Conservation (phyloP, 495 filamentous ascomycete species). For the Neurospora intermedia region DNA sequence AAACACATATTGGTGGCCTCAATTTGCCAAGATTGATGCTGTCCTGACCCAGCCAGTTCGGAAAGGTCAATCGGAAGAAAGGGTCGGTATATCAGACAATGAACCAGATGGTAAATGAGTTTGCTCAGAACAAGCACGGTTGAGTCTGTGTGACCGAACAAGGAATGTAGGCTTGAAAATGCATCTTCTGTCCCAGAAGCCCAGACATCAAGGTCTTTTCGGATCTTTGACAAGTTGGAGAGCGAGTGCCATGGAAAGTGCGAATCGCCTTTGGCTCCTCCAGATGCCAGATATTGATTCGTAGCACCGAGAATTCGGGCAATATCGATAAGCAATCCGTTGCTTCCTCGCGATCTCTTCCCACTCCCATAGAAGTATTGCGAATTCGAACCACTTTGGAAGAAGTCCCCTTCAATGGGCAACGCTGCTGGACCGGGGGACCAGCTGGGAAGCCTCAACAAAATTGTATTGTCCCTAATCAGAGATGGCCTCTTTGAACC, state of each 20-base stretch:
- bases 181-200: conserved; percentile 69
- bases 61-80: conserved; percentile 76
- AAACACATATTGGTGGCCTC: conserved; percentile 81
- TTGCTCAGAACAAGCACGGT: conserved; percentile 72
- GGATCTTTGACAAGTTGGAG: conserved; percentile 74
- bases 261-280: conserved; percentile 77
- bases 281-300: conserved; percentile 71
- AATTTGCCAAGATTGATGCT: conserved; percentile 86
- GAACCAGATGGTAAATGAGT: conserved; percentile 72
- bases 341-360: conserved; percentile 57
- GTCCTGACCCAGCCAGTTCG: conserved; percentile 64
- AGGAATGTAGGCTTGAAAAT: conserved; percentile 59
- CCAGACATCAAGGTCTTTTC: conserved; percentile 77
- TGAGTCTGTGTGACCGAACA: conserved; percentile 69
- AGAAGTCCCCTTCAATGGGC: conserved; percentile 61
- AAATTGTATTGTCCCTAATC: conserved; percentile 62
- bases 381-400: conserved; percentile 61
- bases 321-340: conserved; percentile 70
- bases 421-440: conserved; percentile 41
- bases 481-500: conserved; percentile 70
- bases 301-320: conserved; percentile 71
- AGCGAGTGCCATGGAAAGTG: conserved; percentile 83
- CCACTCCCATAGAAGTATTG: conserved; percentile 54
- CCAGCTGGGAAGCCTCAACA: conserved; percentile 63
- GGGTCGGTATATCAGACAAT: conserved; percentile 74